Conservation (phyloP, 2,329 filamentous ascomycete species). For the Colletotrichum plurivorum region DNA sequence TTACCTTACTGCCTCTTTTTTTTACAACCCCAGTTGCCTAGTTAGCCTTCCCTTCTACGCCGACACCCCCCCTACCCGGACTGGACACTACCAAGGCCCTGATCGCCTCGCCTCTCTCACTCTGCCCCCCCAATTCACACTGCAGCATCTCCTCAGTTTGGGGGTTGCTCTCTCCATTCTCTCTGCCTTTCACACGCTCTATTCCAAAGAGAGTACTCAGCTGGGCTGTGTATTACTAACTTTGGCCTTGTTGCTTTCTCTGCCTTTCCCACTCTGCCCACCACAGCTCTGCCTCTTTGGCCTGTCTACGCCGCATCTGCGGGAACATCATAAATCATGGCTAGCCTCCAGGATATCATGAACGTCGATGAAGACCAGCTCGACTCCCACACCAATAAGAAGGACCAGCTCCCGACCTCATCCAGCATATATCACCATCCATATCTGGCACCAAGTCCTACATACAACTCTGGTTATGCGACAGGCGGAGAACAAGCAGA, state of each 20-base stretch:
- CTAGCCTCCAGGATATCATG: conserved; percentile 71
- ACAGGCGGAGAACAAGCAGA: conserved; percentile 52
- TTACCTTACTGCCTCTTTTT: conserved; percentile 35
- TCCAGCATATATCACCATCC: conserved; percentile 52
- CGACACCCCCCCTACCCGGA: conserved; percentile 40
- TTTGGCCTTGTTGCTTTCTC: conserved; percentile 52
- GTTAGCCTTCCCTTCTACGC: conserved; percentile 32
- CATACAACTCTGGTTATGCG: conserved; percentile 56
- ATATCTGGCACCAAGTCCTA: conserved; percentile 48
- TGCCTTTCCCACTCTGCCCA: conserved; percentile 28
- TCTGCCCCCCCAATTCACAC: conserved; percentile 41
- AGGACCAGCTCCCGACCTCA: conserved; percentile 54
- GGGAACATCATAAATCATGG: conserved; percentile 60
- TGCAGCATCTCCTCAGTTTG: conserved; percentile 44
- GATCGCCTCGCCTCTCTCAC: conserved; percentile 16
- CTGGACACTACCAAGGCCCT: conserved; percentile 17
- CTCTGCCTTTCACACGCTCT: conserved; percentile 47
- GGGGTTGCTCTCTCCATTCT: conserved; percentile 50
- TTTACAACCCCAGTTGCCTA: conserved; percentile 27
- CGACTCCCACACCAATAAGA: conserved; percentile 61
- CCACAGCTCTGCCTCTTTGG: conserved; percentile 33
- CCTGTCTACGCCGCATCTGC: conserved; percentile 53
- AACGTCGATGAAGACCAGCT: conserved; percentile 66
- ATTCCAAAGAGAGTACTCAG: conserved; percentile 51
- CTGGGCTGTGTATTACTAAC: conserved; percentile 64